phyloP scores from a whole-genome alignment of 768 basidiomycete genomes.

The Suillus sp. region DNA sequence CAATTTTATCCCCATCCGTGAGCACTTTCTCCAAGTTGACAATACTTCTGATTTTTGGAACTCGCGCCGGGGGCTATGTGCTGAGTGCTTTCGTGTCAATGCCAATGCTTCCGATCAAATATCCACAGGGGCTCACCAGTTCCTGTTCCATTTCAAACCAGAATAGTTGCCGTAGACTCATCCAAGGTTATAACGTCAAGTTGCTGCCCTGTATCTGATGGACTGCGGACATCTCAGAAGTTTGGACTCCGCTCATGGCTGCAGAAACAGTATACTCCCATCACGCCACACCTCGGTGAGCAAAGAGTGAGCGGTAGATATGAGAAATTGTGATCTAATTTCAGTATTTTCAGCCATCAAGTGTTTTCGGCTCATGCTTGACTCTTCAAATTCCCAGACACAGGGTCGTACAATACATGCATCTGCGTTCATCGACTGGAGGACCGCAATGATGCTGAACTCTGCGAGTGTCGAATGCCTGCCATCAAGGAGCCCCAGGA shows the following conservation, averaged over 20 bases:
- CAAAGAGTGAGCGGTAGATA: conserved; percentile 29
- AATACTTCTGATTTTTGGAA: neutral
- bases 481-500: conserved; percentile 25
- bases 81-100: conserved; percentile 26
- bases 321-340: neutral
- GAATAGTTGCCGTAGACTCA: conserved; percentile 47
- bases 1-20: conserved; percentile 32
- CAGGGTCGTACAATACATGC: neutral
- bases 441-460: neutral
- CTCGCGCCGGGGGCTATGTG: too few relatives aligned
- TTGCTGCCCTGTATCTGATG: conserved; percentile 38
- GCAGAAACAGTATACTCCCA: conserved; percentile 38
- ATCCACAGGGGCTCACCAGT: conserved; percentile 36
- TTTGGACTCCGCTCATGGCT: conserved; percentile 39
- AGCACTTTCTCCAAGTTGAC: neutral
- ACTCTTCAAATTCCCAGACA: neutral
- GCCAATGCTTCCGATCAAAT: conserved; percentile 41
- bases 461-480: conserved; percentile 5
- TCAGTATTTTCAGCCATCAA: neutral
- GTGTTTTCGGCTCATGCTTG: neutral
- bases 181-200: conserved; percentile 49
- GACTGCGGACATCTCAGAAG: conserved; percentile 40
- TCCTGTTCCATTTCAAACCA: conserved; percentile 22
- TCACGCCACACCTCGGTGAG: conserved; percentile 33
- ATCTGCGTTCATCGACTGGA: neutral